Conservation (phyloP, 768 basidiomycete species). For the Russula earlei region DNA sequence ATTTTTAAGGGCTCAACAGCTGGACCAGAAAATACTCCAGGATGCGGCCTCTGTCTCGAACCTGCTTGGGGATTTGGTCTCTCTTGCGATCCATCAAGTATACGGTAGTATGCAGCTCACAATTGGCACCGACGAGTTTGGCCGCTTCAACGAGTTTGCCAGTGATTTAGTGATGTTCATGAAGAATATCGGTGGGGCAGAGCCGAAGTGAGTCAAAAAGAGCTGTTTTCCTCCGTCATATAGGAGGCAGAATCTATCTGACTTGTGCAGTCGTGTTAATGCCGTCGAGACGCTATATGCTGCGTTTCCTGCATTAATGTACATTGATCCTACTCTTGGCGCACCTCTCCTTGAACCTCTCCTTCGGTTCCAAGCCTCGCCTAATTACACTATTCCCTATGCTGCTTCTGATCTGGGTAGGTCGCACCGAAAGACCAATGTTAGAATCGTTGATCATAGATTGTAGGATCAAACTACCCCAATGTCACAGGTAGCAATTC, state of each 20-base stretch:
- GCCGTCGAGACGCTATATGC: conserved; percentile 48
- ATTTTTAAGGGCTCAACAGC: conserved; percentile 33
- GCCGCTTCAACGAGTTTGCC: conserved; percentile 39
- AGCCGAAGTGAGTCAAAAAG: conserved; percentile 29
- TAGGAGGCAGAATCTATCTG: background rate
- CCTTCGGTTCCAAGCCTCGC: conserved; percentile 5
- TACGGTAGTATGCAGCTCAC: conserved; percentile 47
- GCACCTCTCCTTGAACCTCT: too few relatives aligned
- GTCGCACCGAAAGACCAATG: background rate
- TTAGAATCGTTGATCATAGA: background rate
- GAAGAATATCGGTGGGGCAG: conserved; percentile 23
- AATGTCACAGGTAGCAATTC: background rate
- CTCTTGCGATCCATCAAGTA: too few relatives aligned
- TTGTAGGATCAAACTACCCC: conserved; percentile 3
- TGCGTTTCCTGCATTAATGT: too few relatives aligned
- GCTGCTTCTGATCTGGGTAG: conserved; percentile 14
- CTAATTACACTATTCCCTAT: background rate
- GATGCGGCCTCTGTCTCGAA: conserved; percentile 41
- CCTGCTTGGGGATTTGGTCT: conserved; percentile 43
- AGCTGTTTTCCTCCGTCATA: background rate
- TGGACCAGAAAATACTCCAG: conserved; percentile 41
- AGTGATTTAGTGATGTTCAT: conserved; percentile 42
- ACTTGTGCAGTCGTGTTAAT: conserved; percentile 25
- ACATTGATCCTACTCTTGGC: too few relatives aligned
- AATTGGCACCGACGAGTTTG: conserved; percentile 36